Percentiles rank a stretch among this genome's conserved stretches.
These are phyloP conservation scores for Fusarium floridanum DNA, from an alignment of 2,329 filamentous ascomycete genomes.

Conservation along the genomic window DNA sequence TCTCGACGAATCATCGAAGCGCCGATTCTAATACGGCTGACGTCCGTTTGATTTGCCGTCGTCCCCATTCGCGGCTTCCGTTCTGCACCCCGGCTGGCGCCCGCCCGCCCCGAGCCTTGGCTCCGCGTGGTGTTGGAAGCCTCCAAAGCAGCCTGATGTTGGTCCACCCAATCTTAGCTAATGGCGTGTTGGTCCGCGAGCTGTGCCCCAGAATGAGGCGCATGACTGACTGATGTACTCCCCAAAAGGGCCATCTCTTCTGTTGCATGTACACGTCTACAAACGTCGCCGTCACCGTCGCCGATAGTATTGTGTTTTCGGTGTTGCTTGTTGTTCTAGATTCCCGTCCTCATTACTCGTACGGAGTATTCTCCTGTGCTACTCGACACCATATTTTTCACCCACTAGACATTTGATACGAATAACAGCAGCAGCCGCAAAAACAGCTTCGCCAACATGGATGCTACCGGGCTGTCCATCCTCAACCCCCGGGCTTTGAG, in stretches of 20 bases:
- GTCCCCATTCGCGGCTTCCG: slow-evolving; percentile 41
- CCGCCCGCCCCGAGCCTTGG: slow-evolving; percentile 38
- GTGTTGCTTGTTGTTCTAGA: slow-evolving; percentile 29
- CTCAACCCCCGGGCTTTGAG: slow-evolving; percentile 59
- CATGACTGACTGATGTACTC: slow-evolving; percentile 42
- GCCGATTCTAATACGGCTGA: slow-evolving; percentile 42
- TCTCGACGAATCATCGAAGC: slow-evolving; percentile 40
- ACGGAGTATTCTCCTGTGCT: slow-evolving; percentile 5
- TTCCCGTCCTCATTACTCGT: slow-evolving; percentile 12
- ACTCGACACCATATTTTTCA: slow-evolving; percentile 13
- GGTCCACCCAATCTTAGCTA: slow-evolving; percentile 46
- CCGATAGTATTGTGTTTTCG: slow-evolving; percentile 11
- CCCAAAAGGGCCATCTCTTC: slow-evolving; percentile 44
- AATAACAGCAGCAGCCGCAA: slow-evolving; percentile 6
- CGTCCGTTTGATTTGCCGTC: slow-evolving; percentile 38
- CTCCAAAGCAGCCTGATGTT: slow-evolving; percentile 44
- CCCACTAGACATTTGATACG: not conserved
- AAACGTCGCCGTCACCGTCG: slow-evolving; percentile 22
- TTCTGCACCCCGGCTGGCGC: slow-evolving; percentile 31
- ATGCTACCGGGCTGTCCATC: slow-evolving; percentile 55
- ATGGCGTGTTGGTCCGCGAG: slow-evolving; percentile 41
- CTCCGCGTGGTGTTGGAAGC: slow-evolving; percentile 41
- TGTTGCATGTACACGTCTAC: slow-evolving; percentile 29
- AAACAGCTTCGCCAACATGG: slow-evolving; percentile 41
- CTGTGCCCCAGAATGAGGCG: slow-evolving; percentile 38